A percentile compares a stretch with the other conserved stretches of the same genome.
These are phyloP conservation scores for Diaporthe nobilis DNA, from an alignment of 2,329 filamentous ascomycete genomes.

Conservation along the genomic window DNA sequence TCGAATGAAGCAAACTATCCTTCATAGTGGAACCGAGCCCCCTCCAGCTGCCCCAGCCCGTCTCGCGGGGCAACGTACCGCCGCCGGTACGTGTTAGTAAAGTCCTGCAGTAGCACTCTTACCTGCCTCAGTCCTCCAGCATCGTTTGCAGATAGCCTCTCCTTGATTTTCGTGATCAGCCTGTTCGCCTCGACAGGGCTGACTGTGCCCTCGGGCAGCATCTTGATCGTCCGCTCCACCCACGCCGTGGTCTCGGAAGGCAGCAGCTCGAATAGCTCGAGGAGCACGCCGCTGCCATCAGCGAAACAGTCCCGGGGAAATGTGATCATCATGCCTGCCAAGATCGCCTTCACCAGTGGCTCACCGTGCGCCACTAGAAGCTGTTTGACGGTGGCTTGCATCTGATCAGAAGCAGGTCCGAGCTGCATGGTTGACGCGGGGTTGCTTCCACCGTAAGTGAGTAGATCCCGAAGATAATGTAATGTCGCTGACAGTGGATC, in stretches of 20 bases:
- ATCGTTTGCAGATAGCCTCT: constrained; percentile 78
- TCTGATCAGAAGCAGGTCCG: constrained; percentile 74
- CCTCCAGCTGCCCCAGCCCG: constrained; percentile 88
- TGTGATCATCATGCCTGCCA: constrained; percentile 99
- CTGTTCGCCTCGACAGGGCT: constrained; percentile 84
- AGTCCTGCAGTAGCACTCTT: constrained; percentile 90
- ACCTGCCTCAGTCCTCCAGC: constrained; percentile 78
- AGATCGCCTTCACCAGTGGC: constrained; percentile 85
- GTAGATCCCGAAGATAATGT: constrained; percentile 91
- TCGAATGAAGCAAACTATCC: constrained; percentile 55
- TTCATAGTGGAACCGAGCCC: constrained; percentile 86
- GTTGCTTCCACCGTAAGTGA: constrained; percentile 88
- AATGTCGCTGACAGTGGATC: constrained; percentile 92
- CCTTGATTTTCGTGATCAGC: constrained; percentile 84
- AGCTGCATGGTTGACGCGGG: constrained; percentile 72
- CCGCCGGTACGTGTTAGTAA: constrained; percentile 93
- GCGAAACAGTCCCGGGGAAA: constrained; percentile 97
- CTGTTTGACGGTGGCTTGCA: constrained; percentile 80
- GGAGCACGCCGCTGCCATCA: constrained; percentile 92
- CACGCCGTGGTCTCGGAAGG: constrained; percentile 84
- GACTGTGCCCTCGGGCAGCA: constrained; percentile 87
- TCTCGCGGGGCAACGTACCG: constrained; percentile 96
- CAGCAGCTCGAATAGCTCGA: constrained; percentile 89
- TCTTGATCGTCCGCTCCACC: constrained; percentile 86
- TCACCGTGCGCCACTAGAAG: constrained; percentile 81